phyloP scores from a whole-genome alignment of 495 filamentous ascomycete species.

The Eremomyces bilateralis region DNA sequence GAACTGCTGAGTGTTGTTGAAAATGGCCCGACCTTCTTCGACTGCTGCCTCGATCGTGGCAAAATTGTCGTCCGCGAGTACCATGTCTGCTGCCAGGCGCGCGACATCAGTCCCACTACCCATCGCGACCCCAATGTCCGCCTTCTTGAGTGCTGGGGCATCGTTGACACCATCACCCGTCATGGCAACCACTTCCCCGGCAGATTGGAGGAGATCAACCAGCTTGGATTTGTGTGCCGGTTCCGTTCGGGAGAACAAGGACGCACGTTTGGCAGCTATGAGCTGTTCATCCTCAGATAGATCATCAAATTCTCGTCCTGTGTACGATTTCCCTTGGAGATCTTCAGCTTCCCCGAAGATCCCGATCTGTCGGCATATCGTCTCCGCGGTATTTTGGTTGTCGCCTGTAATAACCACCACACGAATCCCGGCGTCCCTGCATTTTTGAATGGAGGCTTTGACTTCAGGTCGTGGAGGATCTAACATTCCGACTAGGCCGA shows the following conservation, averaged over 20 bases:
- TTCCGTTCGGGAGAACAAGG: conserved; percentile 92
- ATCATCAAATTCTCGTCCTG: conserved; percentile 81
- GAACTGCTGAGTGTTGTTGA: conserved; percentile 99
- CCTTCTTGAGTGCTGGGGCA: conserved; percentile 92
- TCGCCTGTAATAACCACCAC: conserved; percentile 98
- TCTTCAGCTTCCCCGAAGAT: conserved; percentile 71
- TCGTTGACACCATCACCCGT: conserved; percentile 99
- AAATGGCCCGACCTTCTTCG: conserved; percentile 94
- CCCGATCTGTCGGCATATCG: conserved; percentile 91
- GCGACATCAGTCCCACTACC: conserved; percentile 95
- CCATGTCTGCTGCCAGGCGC: conserved; percentile 95
- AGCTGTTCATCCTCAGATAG: conserved; percentile 61
- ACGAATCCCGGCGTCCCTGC: conserved; percentile 79
- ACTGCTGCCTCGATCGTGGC: conserved; percentile 92
- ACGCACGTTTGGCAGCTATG: conserved; percentile 63
- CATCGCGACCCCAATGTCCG: conserved; percentile 98
- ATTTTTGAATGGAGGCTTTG: conserved; percentile 61
- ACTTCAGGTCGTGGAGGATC: conserved; percentile 97
- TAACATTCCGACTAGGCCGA: conserved; percentile 90
- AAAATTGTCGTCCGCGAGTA: conserved; percentile 96
- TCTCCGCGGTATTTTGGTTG: conserved; percentile 92
- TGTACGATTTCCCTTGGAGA: conserved; percentile 79
- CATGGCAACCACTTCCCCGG: conserved; percentile 95
- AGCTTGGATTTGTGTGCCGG: conserved; percentile 88
- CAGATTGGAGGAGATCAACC: conserved; percentile 83